Base-by-base conservation (phyloP, 805 yeast genomes). In the Myxozyma kluyveri region DNA sequence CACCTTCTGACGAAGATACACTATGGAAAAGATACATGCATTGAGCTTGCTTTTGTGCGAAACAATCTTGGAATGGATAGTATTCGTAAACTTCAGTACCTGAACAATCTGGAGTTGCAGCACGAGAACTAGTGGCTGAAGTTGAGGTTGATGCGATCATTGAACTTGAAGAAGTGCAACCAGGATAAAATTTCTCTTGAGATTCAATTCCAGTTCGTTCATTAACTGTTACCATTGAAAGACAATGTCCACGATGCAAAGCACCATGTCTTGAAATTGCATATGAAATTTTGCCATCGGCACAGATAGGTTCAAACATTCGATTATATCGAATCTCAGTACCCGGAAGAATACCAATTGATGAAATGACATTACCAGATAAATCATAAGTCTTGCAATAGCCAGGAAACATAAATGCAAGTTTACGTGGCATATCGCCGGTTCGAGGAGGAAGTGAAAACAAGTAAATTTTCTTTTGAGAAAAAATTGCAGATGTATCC, bases 271-370 rank as follows among this genome's bases (percentile, higher is more conserved):
- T 47, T 3, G 59, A 44, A 24, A 56, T 56, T 22, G 42, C 47
- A 40, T 56, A 56, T n/a, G 40, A 14, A 21, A 56, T 56, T 29
- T 54, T 52, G 36, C 60, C 60, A 31, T 49, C 29, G 3, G 38
- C 46, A 31, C 57, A 52, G 6, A 35, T 18, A 3, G 59, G 59
- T 3, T 45, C 43, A 29, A 50, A 56, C 26, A 56, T 19, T 14
- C 46, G 45, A 41, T 40, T 37, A 36, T 45, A 56, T 31, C 56
- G 44, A n/a, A 47, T 42, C 39, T 56, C 60, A 26, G 60, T 56
- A 22, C 60, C 60, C 2, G 60, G 59, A 18, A 56, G 41, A 27
- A 56, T 59, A 18, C 60, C 54, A 42, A 56, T 47, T 29, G 56
- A 47, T n/a, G 58, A 47, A n/a, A 47, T 39, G 33, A 53, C 57